Evolutionary conservation across 2,329 filamentous ascomycete species (phyloP).

Genomic region (Geosmithia putterillii): DNA sequence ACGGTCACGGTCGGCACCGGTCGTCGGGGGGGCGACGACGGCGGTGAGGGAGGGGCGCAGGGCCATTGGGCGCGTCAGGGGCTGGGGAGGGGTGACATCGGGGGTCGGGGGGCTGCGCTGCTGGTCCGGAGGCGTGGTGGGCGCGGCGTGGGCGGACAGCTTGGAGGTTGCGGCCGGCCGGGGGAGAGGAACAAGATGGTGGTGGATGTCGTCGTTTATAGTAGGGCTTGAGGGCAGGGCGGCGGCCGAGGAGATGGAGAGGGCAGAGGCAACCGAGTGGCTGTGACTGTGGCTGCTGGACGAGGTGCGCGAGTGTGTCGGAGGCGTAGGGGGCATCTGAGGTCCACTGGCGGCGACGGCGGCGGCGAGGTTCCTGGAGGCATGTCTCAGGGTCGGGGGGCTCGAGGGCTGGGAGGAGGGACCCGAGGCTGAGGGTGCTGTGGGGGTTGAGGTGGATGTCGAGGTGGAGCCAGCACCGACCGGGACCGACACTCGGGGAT

Average conservation of each 20-base stretch:
- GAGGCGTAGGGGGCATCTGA: conserved; percentile 50
- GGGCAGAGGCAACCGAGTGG: too few species aligned
- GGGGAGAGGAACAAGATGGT: too few species aligned
- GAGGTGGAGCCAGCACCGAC: conserved; percentile 15
- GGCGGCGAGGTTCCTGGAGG: not conserved
- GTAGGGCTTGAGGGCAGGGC: conserved; percentile 28
- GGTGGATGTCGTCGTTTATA: conserved; percentile 18
- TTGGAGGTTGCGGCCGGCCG: too few species aligned
- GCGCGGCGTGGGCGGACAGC: conserved; percentile 24
- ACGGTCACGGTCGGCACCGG: conserved; percentile 8
- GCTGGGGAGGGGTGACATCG: conserved; percentile 59
- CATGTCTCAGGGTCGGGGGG: conserved; percentile 21
- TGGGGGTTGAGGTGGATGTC: conserved; percentile 9
- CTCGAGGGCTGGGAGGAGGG: conserved; percentile 23
- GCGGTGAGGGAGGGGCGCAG: conserved; percentile 27
- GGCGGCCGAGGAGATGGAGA: too few species aligned
- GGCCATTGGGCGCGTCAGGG: conserved; percentile 26
- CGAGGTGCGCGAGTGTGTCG: conserved; percentile 45
- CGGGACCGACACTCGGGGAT: too few species aligned
- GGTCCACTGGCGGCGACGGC: conserved; percentile 22
- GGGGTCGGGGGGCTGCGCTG: conserved; percentile 61
- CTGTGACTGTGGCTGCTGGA: conserved; percentile 38
- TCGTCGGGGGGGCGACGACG: too few species aligned
- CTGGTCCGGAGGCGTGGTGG: conserved; percentile 53
- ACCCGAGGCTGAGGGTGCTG: too few species aligned